A percentile compares a stretch with the other conserved stretches of the same genome.
phyloP scores from a whole-genome alignment of 345 rosid genomes.

The rapeseed (Brassica napus) region Da-Ae NC_063436.1:1061001-1061500 shows the following conservation, averaged over 20 bases:
- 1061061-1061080: slow-evolving; percentile 94
- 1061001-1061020: slow-evolving; percentile 15
- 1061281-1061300: slow-evolving; percentile 76
- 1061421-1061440: slow-evolving; percentile 2
- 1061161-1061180: slow-evolving; percentile 31
- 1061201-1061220: slow-evolving; percentile 92
- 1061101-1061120: slow-evolving; percentile 77
- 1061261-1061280: slow-evolving; percentile 57
- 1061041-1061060: slow-evolving; percentile 90
- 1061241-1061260: slow-evolving; percentile 44
- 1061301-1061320: slow-evolving; percentile 68
- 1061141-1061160: slow-evolving; percentile 17
- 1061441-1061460: background rate
- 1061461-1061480: background rate
- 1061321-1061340: slow-evolving; percentile 91
- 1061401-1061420: slow-evolving; percentile 86
- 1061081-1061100: slow-evolving; percentile 91
- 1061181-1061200: slow-evolving; percentile 88
- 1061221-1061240: slow-evolving; percentile 50
- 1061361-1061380: slow-evolving; percentile 86
- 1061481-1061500: slow-evolving; percentile 50
- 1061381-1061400: slow-evolving; percentile 82
- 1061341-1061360: slow-evolving; percentile 95
- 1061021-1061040: slow-evolving; percentile 54
- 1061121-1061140: slow-evolving; percentile 21